These are phyloP conservation scores for Trametes cubensis DNA, from an alignment of 768 basidiomycete species.

Conservation along the genomic window DNA sequence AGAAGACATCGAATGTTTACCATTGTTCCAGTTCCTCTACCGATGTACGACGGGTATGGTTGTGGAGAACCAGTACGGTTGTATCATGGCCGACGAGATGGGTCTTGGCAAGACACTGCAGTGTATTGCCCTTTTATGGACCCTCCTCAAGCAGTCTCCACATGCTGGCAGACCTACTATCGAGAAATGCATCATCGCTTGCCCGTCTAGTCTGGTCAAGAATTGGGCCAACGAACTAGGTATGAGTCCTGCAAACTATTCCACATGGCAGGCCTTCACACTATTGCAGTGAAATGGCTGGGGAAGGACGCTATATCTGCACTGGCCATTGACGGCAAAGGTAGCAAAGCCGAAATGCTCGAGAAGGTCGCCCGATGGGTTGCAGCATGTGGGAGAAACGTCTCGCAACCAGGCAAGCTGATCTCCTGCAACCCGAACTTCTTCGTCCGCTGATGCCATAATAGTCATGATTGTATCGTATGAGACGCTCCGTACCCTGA, in stretches of 20 bases:
- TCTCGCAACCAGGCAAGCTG: conserved; percentile 82
- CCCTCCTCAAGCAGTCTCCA: conserved; percentile 92
- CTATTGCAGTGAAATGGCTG: conserved; percentile 86
- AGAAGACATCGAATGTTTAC: conserved; percentile 1
- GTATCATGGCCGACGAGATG: conserved; percentile 99
- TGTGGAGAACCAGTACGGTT: conserved; percentile 87
- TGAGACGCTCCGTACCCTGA: conserved; percentile 86
- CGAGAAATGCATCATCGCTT: conserved; percentile 97
- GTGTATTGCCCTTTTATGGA: conserved; percentile 95
- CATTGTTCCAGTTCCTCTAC: conserved; percentile 80
- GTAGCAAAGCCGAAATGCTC: conserved; percentile 78
- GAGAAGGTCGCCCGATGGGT: conserved; percentile 88
- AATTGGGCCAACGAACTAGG: conserved; percentile 99
- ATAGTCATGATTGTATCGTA: conserved; percentile 98
- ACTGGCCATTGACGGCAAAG: conserved; percentile 90
- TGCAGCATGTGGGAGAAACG: conserved; percentile 82
- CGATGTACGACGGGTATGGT: conserved; percentile 93
- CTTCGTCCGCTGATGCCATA: not conserved
- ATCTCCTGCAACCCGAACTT: not conserved
- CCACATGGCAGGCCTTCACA: not conserved
- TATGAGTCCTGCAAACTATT: conserved; percentile 34
- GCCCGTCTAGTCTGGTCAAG: conserved; percentile 94
- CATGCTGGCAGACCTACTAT: conserved; percentile 83
- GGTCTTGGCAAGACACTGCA: conserved; percentile 96
- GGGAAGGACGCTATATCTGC: conserved; percentile 82